These are phyloP conservation scores for Lanmaoa rubissima DNA, from an alignment of 768 basidiomycete genomes.

Conservation along the genomic window DNA sequence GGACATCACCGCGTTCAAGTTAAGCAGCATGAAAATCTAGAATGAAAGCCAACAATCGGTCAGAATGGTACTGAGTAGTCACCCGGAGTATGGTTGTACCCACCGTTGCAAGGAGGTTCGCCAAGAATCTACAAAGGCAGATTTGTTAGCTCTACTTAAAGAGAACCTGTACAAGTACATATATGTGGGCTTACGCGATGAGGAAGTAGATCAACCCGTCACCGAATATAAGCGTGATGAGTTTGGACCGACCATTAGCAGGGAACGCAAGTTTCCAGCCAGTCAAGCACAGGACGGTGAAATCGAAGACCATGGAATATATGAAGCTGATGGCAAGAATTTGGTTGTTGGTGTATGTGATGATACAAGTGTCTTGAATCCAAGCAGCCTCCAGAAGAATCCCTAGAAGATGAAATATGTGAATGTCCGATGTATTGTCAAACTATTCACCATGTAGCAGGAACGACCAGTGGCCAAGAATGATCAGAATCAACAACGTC, in stretches of 20 bases:
- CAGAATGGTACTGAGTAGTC: background rate
- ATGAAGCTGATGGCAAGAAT: slow-evolving; percentile 67
- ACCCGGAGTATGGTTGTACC: slow-evolving; percentile 2
- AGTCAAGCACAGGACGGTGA: slow-evolving; percentile 58
- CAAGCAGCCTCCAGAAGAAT: slow-evolving; percentile 60
- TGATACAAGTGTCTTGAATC: slow-evolving; percentile 51
- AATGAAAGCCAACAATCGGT: background rate
- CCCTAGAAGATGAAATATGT: slow-evolving; percentile 34
- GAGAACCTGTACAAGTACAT: background rate
- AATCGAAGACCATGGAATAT: slow-evolving; percentile 73
- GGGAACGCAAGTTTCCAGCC: slow-evolving; percentile 56
- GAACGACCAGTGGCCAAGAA: slow-evolving; percentile 71
- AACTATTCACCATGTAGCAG: slow-evolving; percentile 54
- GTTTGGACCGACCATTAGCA: slow-evolving; percentile 48
- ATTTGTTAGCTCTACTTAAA: slow-evolving; percentile 2
- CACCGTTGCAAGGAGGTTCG: slow-evolving; percentile 59
- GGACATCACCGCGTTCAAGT: slow-evolving; percentile 71
- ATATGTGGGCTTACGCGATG: slow-evolving; percentile 53
- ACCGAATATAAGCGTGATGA: slow-evolving; percentile 65
- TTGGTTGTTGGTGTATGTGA: slow-evolving; percentile 55
- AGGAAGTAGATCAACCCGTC: slow-evolving; percentile 72
- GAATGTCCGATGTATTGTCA: background rate
- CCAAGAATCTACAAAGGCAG: slow-evolving; percentile 51
- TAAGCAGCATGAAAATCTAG: slow-evolving; percentile 60
- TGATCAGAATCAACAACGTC: slow-evolving; percentile 49